Conservation (phyloP, 106 monocot genomes). For the Acorus gramineus region DNA sequence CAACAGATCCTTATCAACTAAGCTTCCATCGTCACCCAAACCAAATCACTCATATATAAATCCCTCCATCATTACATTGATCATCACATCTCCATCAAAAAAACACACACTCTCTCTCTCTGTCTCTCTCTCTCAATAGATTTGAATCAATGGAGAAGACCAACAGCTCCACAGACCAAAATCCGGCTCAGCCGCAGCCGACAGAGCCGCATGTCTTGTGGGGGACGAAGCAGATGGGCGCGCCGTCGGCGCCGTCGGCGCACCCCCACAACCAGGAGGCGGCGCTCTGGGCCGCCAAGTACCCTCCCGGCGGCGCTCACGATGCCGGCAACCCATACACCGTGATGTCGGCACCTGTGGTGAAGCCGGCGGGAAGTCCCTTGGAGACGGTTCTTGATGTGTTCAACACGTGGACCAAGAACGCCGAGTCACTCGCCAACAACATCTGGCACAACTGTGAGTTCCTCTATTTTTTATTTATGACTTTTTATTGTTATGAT, state of each 20-base stretch:
- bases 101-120: too few relatives aligned
- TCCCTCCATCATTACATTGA: too few relatives aligned
- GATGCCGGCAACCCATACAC: slow-evolving; percentile 55
- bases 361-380: slow-evolving; percentile 31
- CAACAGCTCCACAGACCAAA: too few relatives aligned
- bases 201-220: slow-evolving; percentile 1
- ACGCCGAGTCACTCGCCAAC: slow-evolving; percentile 64
- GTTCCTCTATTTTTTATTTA: neutral
- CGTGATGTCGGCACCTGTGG: slow-evolving; percentile 20
- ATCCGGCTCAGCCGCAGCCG: too few relatives aligned
- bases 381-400: slow-evolving; percentile 72
- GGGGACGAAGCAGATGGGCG: slow-evolving; percentile 79
- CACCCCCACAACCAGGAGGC: slow-evolving; percentile 84
- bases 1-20: too few relatives aligned
- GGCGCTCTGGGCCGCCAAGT: slow-evolving; percentile 28
- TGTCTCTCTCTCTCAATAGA: too few relatives aligned
- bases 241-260: slow-evolving; percentile 60
- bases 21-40: too few relatives aligned
- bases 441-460: slow-evolving; percentile 84
- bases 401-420: slow-evolving; percentile 73
- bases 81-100: too few relatives aligned
- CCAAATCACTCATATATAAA: too few relatives aligned
- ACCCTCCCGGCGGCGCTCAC: slow-evolving; percentile 20
- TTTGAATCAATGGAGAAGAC: too few relatives aligned
- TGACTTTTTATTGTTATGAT: neutral